Evolutionary conservation across 352 stramenopile species (phyloP), one percentile per base, ranked within the genome.

Genomic region (Bremia lactucae): DNA sequence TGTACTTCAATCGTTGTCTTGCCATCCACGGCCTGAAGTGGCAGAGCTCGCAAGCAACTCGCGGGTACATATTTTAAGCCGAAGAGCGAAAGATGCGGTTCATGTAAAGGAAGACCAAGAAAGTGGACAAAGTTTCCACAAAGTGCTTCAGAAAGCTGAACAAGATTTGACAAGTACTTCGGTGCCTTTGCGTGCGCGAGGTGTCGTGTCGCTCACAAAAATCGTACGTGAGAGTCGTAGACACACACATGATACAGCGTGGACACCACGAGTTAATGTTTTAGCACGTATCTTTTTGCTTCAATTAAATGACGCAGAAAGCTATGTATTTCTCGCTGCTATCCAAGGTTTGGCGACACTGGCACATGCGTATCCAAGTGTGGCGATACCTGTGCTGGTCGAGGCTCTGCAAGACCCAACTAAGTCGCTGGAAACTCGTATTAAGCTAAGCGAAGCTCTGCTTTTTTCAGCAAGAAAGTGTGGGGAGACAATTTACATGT

Each of bases 391-490:
- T 16, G 25, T 72, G n/a, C 60, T 90, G 9, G 70, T 88, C 8
- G 50, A 55, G 2, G 61, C 59, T 5, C 41, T 89, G 2, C 49
- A 48, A 9, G 69, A 90, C 28, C 43, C 44, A 11, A 59, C 13
- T 2, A 54, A 71, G 11, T 74, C 74, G 7, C 21, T 87, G 0
- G 75, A 87, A 44, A 64, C 55, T 49, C 75, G 78, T 29, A 90
- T 90, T 57, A 93, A 93, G 38, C 45, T 93, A 14, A 87, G 77
- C 45, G 80, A 93, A 50, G 75, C 80, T 8, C 50, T 93, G 39
- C 36, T 93, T 19, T 89, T 93, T 34, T 64, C 72, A 9, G 80
- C 78, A 16, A 76, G 79, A 36, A 72, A 75, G 8, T 93, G 80
- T 35, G 80, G 77, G 16, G 77, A 86, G 23, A 78, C 62, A 21